Conservation (phyloP, 2,329 filamentous ascomycete species). For the Colletotrichum acutatum region DNA sequence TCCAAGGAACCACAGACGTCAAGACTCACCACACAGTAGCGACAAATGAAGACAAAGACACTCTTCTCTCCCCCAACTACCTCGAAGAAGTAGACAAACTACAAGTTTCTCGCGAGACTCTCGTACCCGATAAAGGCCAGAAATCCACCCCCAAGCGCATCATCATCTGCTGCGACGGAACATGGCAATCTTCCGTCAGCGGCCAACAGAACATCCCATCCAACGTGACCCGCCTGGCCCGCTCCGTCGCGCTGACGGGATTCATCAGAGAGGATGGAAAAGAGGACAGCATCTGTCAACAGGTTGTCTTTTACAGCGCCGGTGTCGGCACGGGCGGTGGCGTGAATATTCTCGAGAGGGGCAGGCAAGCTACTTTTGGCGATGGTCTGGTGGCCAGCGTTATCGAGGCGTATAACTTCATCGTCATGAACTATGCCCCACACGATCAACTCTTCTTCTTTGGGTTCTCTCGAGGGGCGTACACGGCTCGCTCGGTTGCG, state of each 20-base stretch:
- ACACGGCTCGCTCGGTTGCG: constrained; percentile 52
- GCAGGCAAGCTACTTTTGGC: not conserved
- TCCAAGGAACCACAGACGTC: not conserved
- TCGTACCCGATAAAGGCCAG: too few species aligned
- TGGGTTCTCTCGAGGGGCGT: constrained; percentile 53
- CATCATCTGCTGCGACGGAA: constrained; percentile 26
- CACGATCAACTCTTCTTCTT: constrained; percentile 50
- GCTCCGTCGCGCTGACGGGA: not conserved
- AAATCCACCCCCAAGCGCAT: constrained; percentile 10
- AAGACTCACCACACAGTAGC: not conserved
- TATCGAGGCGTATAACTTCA: constrained; percentile 50
- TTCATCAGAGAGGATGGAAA: not conserved
- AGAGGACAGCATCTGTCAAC: not conserved
- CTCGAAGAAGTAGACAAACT: not conserved
- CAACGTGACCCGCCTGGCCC: constrained; percentile 15
- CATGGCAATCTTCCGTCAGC: constrained; percentile 26
- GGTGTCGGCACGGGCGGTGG: not conserved
- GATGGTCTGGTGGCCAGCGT: constrained; percentile 27
- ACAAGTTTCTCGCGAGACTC: not conserved
- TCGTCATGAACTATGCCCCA: constrained; percentile 49
- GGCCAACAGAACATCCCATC: constrained; percentile 14
- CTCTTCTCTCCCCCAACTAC: not conserved
- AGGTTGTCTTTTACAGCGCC: constrained; percentile 2
- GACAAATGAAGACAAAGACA: not conserved
- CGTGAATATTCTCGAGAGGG: not conserved